These are phyloP conservation scores for Multifurca ochricompacta DNA, from an alignment of 768 basidiomycete species.

Conservation along the genomic window DNA sequence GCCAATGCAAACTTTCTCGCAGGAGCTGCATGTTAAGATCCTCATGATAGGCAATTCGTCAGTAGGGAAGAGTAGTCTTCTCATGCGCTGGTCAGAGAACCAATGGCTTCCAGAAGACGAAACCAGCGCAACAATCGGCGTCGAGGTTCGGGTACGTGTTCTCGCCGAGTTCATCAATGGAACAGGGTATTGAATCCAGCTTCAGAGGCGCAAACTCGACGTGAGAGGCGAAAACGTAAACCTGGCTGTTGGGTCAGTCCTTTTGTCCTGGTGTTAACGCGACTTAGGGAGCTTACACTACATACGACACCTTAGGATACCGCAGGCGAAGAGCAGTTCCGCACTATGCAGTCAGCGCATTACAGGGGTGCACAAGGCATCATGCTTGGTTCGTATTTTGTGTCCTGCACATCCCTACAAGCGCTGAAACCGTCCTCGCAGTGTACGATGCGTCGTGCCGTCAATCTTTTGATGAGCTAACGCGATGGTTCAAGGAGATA, in stretches of 20 bases:
- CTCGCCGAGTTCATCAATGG: neutral
- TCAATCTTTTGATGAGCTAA: conserved; percentile 88
- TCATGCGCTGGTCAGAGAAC: conserved; percentile 93
- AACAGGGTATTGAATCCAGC: neutral
- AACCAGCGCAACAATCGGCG: conserved; percentile 76
- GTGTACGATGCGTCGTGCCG: conserved; percentile 94
- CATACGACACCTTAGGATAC: conserved; percentile 55
- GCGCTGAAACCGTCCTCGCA: conserved; percentile 24
- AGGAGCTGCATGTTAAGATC: conserved; percentile 61
- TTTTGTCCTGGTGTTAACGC: neutral
- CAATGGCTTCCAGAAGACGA: conserved; percentile 91
- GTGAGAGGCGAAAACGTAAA: conserved; percentile 80
- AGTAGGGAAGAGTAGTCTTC: conserved; percentile 86
- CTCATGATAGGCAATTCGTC: conserved; percentile 80
- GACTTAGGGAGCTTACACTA: neutral
- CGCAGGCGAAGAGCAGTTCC: conserved; percentile 92
- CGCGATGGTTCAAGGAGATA: conserved; percentile 86
- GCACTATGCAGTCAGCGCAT: conserved; percentile 90
- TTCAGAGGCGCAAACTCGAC: conserved; percentile 80
- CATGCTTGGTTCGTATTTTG: conserved; percentile 47
- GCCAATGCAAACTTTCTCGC: neutral
- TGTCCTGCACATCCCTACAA: neutral
- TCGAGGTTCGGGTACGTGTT: conserved; percentile 67
- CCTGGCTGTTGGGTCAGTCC: conserved; percentile 87
- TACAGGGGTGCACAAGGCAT: conserved; percentile 85